Conservation (phyloP, 108 stramenopile species). For the Fragilaria radians region DNA sequence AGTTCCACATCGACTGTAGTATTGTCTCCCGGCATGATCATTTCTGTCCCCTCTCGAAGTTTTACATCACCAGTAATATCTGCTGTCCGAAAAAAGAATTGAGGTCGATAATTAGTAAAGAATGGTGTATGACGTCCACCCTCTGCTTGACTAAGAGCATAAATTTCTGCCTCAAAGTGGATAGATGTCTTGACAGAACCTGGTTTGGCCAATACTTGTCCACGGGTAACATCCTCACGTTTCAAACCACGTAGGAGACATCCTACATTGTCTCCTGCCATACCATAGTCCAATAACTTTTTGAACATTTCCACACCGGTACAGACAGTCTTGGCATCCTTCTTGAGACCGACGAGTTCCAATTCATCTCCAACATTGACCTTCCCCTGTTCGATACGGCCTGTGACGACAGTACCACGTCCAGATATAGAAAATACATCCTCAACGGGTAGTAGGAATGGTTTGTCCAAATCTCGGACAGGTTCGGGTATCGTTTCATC, state of each 20-base stretch:
- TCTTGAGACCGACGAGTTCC: constrained; percentile 81
- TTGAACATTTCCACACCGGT: constrained; percentile 99
- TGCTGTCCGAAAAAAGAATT: constrained; percentile 99
- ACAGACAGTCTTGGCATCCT: constrained; percentile 84
- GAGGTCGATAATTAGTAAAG: constrained; percentile 97
- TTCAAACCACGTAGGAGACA: constrained; percentile 93
- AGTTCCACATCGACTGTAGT: constrained; percentile 90
- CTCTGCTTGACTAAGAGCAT: constrained; percentile 95
- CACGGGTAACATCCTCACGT: constrained; percentile 94
- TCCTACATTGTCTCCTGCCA: constrained; percentile 99
- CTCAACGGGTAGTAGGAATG: constrained; percentile 98
- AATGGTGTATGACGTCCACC: constrained; percentile 99
- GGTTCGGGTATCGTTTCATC: constrained; percentile 94
- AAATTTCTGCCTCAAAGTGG: constrained; percentile 97
- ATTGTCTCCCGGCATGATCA: constrained; percentile 99
- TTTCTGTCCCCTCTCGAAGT: constrained; percentile 90
- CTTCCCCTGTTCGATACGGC: constrained; percentile 92
- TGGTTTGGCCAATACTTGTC: constrained; percentile 94
- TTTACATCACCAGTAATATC: constrained; percentile 93
- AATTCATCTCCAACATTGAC: constrained; percentile 96
- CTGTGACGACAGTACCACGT: constrained; percentile 99
- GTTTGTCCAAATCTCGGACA: constrained; percentile 91
- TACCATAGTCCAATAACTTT: constrained; percentile 91
- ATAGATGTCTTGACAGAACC: constrained; percentile 67
- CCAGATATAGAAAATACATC: constrained; percentile 99